Evolutionary conservation across 768 basidiomycete genomes (phyloP).

Genomic region (Gyrodon lividus): DNA sequence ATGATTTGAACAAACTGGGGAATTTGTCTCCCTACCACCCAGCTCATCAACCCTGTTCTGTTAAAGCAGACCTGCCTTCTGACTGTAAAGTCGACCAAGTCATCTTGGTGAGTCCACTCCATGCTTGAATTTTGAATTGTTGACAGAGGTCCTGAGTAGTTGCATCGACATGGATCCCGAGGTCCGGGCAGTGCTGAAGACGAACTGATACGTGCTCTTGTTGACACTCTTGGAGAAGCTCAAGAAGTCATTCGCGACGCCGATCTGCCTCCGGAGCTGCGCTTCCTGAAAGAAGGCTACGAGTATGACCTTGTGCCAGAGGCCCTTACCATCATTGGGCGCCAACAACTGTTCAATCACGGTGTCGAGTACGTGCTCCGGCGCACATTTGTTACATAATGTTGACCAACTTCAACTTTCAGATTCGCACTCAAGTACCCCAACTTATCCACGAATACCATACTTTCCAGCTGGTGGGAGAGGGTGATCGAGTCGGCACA

Average conservation of each 20-base stretch:
- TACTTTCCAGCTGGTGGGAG: too few relatives aligned
- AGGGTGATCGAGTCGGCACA: too few relatives aligned
- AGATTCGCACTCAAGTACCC: conserved; percentile 8
- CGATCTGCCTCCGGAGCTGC: conserved; percentile 28
- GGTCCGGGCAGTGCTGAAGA: conserved; percentile 28
- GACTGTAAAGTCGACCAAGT: conserved; percentile 35
- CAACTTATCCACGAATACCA: background rate
- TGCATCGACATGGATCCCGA: conserved; percentile 34
- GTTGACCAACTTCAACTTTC: background rate
- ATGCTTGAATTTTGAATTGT: too few relatives aligned
- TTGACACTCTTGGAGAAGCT: conserved; percentile 24
- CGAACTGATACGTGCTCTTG: conserved; percentile 29
- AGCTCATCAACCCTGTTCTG: too few relatives aligned
- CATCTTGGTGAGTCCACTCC: conserved; percentile 20
- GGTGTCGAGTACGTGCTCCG: conserved; percentile 31
- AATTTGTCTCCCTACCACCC: too few relatives aligned
- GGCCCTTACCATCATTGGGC: conserved; percentile 35
- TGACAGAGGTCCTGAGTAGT: too few relatives aligned
- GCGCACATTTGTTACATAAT: too few relatives aligned
- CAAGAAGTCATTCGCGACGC: conserved; percentile 22
- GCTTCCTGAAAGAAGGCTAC: conserved; percentile 35
- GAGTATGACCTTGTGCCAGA: conserved; percentile 33
- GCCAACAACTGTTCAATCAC: conserved; percentile 35
- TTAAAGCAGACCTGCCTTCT: too few relatives aligned
- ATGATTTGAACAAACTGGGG: too few relatives aligned